phyloP scores from a whole-genome alignment of 2,329 filamentous ascomycete genomes.

The Bimuria novae-zelandiae region DNA sequence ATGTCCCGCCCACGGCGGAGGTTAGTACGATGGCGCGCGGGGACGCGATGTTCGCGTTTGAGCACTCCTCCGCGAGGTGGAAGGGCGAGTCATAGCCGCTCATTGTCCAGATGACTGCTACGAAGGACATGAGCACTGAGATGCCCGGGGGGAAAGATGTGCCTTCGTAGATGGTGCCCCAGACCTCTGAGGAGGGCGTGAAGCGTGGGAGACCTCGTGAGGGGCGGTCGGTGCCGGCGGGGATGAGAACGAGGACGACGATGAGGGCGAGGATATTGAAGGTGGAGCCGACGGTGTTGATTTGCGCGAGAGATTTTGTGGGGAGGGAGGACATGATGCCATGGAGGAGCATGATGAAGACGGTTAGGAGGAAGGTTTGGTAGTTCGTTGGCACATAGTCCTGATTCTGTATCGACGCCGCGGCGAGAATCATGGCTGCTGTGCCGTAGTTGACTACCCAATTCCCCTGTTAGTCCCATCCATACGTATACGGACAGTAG shows the following conservation, averaged over 20 bases:
- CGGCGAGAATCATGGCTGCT: constrained; percentile 72
- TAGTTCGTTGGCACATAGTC: constrained; percentile 67
- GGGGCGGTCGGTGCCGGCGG: constrained; percentile 59
- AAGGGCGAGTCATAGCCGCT: constrained; percentile 71
- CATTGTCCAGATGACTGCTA: constrained; percentile 72
- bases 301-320: constrained; percentile 70
- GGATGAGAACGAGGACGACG: constrained; percentile 70
- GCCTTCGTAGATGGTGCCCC: constrained; percentile 67
- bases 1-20: constrained; percentile 65
- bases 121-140: constrained; percentile 72
- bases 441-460: constrained; percentile 65
- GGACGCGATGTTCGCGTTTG: constrained; percentile 71
- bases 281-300: constrained; percentile 71
- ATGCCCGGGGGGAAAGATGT: constrained; percentile 71
- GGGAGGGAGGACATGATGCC: constrained; percentile 70
- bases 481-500: no score
- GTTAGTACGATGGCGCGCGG: constrained; percentile 75
- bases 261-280: constrained; percentile 73
- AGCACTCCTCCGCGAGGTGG: constrained; percentile 76
- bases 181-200: constrained; percentile 62
- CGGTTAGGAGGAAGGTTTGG: constrained; percentile 70
- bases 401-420: constrained; percentile 69
- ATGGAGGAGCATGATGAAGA: constrained; percentile 70
- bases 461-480: neutral
- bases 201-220: constrained; percentile 63